Evolutionary conservation across 345 rosid genomes (phyloP), one percentile per base, ranked within the genome.

Genomic region (Brassica carinata): DNA sequence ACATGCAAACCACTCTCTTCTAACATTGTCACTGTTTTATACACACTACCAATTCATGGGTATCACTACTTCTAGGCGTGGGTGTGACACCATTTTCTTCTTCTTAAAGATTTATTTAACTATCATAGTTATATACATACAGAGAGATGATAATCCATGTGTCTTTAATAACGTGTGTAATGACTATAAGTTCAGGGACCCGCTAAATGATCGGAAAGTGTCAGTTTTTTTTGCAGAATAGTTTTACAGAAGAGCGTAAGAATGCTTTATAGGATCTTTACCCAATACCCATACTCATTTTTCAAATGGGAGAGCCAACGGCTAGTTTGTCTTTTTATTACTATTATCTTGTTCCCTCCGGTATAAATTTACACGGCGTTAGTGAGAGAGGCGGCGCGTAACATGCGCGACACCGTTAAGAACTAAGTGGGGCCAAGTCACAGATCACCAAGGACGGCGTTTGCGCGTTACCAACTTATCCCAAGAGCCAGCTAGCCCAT

Each of bases 391-490:
- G 64, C 70, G 77, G 77, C 74, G 65, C 23, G 40, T 59, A 76
- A 81, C 81, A 64, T 64, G 84, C 38, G 8, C 30, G 69, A 53
- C 72, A 86, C 90, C 88, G 87, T 84, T 87, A 79, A 64, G 65
- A 76, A 30, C 71, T 17, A 75, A 17, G 76, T 55, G 85, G 89
- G 79, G 13, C 85, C 86, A 75, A 26, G 5, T 53, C 77, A 84
- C 91, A 85, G 89, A 85, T 87, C 89, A 82, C 81, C 5, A n/a
- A 19, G 48, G 87, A 82, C 91, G 92, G 89, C 88, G 91, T 69
- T 68, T 84, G 74, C 88, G 85, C 86, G 90, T 83, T 66, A 71
- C 73, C 70, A 26, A 40, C 67, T 58, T 72, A 30, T 64, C 58
- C 9, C 69, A 36, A 77, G 33, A 71, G 81, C 87, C 88, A 87